Conservation (phyloP, 805 yeast species). For the Jamesozyma lodderae region DNA sequence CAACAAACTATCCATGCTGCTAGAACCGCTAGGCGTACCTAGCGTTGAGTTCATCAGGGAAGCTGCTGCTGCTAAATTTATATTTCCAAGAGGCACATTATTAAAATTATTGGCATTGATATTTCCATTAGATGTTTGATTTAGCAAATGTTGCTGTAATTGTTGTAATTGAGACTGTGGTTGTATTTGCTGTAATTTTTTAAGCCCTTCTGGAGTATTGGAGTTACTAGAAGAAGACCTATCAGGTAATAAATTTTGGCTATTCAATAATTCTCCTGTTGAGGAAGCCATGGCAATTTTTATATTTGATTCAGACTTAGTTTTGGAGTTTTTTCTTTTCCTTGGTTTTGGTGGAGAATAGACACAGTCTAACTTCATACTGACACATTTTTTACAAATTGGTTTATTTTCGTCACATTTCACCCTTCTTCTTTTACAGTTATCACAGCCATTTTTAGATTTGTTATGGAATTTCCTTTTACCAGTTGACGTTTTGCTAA, state of each 20-base stretch:
- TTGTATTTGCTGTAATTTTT: constrained; percentile 2
- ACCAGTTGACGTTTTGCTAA: constrained; percentile 42
- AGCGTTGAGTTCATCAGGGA: not conserved
- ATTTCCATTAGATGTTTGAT: constrained; percentile 2
- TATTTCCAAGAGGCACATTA: not conserved
- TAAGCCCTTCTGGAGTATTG: too few relatives aligned
- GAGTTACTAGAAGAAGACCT: too few relatives aligned
- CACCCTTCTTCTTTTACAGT: constrained; percentile 82
- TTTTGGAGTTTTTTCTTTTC: constrained; percentile 3
- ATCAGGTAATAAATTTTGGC: too few relatives aligned
- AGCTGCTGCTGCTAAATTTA: too few relatives aligned
- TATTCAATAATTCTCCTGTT: too few relatives aligned
- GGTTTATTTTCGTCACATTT: constrained; percentile 90
- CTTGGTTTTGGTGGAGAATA: constrained; percentile 32
- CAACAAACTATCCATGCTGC: constrained; percentile 13
- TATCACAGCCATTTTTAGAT: constrained; percentile 79
- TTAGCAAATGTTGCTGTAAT: constrained; percentile 9
- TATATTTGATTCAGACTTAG: too few relatives aligned
- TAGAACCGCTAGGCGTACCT: not conserved
- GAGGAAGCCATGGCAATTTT: too few relatives aligned
- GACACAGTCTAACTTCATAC: constrained; percentile 71
- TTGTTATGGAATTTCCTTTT: constrained; percentile 86
- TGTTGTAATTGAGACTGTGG: constrained; percentile 1
- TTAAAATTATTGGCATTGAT: not conserved
- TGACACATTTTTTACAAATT: constrained; percentile 64